Percentiles rank a stretch among this genome's conserved stretches.
Evolutionary conservation across 768 basidiomycete species (phyloP).

Genomic region (Sporobolomyces pararoseus): DNA sequence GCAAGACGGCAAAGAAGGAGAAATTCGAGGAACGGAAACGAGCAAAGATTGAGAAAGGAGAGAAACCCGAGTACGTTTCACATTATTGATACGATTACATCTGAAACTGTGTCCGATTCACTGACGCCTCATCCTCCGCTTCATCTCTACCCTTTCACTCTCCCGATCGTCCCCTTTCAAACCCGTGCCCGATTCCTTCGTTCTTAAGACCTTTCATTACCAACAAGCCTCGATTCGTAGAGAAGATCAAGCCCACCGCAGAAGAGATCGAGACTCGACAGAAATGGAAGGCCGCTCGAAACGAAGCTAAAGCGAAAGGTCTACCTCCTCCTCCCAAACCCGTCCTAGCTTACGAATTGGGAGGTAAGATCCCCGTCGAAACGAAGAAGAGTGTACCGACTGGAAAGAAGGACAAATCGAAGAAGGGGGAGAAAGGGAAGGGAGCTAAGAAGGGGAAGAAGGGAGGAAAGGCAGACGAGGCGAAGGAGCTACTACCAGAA

Average conservation of each 20-base stretch:
- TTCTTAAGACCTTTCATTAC: conserved; percentile 19
- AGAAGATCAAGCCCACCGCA: conserved; percentile 30
- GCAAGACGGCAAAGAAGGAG: conserved; percentile 1
- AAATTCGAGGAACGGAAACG: conserved; percentile 8
- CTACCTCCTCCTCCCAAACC: conserved; percentile 16
- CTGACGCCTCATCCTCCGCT: too few relatives aligned
- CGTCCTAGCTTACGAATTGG: conserved; percentile 34
- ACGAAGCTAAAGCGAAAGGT: conserved; percentile 26
- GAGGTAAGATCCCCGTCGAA: conserved; percentile 26
- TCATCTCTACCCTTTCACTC: too few relatives aligned
- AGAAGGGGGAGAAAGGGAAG: conserved; percentile 67
- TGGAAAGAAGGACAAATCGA: conserved; percentile 58
- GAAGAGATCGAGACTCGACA: conserved; percentile 34
- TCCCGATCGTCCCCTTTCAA: too few relatives aligned
- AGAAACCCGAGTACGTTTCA: conserved; percentile 15
- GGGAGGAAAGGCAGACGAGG: neutral
- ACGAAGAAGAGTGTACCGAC: neutral
- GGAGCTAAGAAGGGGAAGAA: conserved; percentile 54
- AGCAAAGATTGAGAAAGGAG: conserved; percentile 16
- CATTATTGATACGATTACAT: too few relatives aligned
- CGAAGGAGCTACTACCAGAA: conserved; percentile 47
- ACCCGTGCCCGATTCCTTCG: too few relatives aligned
- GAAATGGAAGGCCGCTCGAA: conserved; percentile 33
- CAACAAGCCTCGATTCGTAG: conserved; percentile 22
- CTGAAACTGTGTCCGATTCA: too few relatives aligned